Evolutionary conservation across 495 filamentous ascomycete species (phyloP), one percentile per base, ranked within the genome.

Genomic region (Tetracladium setigerum): DNA sequence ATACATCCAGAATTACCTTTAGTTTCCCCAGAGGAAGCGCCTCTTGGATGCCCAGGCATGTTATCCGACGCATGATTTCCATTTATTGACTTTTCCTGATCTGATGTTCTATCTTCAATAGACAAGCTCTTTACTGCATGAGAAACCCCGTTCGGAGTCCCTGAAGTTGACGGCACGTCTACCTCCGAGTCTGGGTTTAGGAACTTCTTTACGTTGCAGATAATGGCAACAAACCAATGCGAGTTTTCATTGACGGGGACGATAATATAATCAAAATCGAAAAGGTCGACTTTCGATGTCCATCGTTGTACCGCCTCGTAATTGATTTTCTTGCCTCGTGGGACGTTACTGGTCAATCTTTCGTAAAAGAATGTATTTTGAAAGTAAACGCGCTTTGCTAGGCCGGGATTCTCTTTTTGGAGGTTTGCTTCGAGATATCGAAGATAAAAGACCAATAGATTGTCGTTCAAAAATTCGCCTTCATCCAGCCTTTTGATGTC

Each of bases 171-270:
- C 22, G 22, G 22, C 22, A 27, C 7, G 22, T 27, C 22, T 16
- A 39, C 51, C 24, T 58, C 57, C 11, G 55, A 52, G 22, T 59
- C 63, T 52, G 70, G 54, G 60, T 60, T 43, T 66, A 76, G 54
- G 46, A 78, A 55, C 48, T 75, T 67, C 49, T 82, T 70, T 2
- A 91, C 73, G 57, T 97, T 95, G 78, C 87, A 95, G 30, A 97
- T 95, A 46, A 98, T 89, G 11, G 89, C 92, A 57, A 96, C 67
- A 66, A 92, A 97, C 92, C 92, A 98, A 61, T 98, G 92, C 15
- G 68, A 67, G 58, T 75, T 65, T 54, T 96, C 86, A 58, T 95
- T 91, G 62, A 98, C 86, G 0, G 92, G 92, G 13, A 98, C 85
- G 4, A 97, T 72, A 35, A 97, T 79, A 58, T 87, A 97, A 58